phyloP scores from a whole-genome alignment of 2,329 filamentous ascomycete genomes.

The Penicillium sp. region DNA sequence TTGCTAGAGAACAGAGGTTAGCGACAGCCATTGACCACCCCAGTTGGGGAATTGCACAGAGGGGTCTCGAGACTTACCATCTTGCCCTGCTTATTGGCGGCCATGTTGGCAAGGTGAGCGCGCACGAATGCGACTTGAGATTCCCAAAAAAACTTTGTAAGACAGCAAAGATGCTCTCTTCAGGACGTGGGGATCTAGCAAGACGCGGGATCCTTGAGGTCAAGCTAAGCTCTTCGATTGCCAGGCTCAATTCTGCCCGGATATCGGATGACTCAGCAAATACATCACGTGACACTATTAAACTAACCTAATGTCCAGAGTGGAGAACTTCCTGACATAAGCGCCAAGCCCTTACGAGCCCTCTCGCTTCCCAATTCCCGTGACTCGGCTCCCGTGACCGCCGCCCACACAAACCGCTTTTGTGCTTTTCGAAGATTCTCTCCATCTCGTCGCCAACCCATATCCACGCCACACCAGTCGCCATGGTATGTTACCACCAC shows the following conservation, averaged over 20 bases:
- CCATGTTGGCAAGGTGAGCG: constrained; percentile 48
- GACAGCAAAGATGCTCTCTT: constrained; percentile 27
- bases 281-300: neutral
- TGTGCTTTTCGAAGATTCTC: constrained; percentile 34
- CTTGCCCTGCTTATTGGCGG: constrained; percentile 93
- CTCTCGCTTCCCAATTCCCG: constrained; percentile 38
- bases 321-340: constrained; percentile 3
- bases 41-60: constrained; percentile 14
- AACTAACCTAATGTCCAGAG: no score
- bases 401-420: constrained; percentile 40
- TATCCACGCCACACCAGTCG: constrained; percentile 45
- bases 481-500: constrained; percentile 48
- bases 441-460: constrained; percentile 41
- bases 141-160: constrained; percentile 29
- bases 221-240: constrained; percentile 21
- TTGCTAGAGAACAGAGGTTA: constrained; percentile 51
- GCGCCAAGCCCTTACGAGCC: constrained; percentile 40
- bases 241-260: constrained; percentile 15
- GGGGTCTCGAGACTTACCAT: constrained; percentile 71
- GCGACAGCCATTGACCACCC: constrained; percentile 55
- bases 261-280: constrained; percentile 16
- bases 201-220: constrained; percentile 20
- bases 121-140: constrained; percentile 51
- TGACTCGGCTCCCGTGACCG: constrained; percentile 24
- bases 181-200: constrained; percentile 15